These are phyloP conservation scores for Boletus fagicola DNA, from an alignment of 768 basidiomycete genomes.

Conservation along the genomic window DNA sequence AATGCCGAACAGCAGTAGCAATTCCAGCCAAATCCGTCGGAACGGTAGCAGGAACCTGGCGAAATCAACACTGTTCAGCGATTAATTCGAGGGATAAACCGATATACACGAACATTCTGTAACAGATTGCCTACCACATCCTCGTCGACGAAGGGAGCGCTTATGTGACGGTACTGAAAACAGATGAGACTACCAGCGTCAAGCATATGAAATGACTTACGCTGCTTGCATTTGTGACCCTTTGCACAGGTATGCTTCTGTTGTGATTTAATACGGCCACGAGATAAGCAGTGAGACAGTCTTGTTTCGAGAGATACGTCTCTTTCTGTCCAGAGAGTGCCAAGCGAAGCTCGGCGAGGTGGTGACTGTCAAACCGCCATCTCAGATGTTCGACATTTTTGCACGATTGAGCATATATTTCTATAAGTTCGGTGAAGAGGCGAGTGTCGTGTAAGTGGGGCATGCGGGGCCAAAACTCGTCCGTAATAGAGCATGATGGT, in stretches of 20 bases:
- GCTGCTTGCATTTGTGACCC: conserved; percentile 29
- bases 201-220: conserved; percentile 15
- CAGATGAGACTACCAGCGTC: background rate
- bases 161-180: conserved; percentile 20
- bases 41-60: conserved; percentile 13
- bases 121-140: conserved; percentile 21
- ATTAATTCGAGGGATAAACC: background rate
- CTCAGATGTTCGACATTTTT: conserved; percentile 14
- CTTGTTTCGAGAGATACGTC: conserved; percentile 25
- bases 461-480: conserved; percentile 21
- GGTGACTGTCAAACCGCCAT: conserved; percentile 14
- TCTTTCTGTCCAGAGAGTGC: conserved; percentile 6
- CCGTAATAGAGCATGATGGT: conserved; percentile 13
- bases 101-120: conserved; percentile 18
- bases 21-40: conserved; percentile 20
- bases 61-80: background rate
- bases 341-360: conserved; percentile 17
- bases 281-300: conserved; percentile 32
- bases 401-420: conserved; percentile 10
- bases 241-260: conserved; percentile 9
- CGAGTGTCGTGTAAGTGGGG: conserved; percentile 25
- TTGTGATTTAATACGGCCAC: conserved; percentile 22
- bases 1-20: conserved; percentile 15
- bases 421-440: conserved; percentile 19
- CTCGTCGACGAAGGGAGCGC: conserved; percentile 18